Evolutionary conservation across 139 green algal species (phyloP).

Genomic region (Coccomyxa sp.): DNA sequence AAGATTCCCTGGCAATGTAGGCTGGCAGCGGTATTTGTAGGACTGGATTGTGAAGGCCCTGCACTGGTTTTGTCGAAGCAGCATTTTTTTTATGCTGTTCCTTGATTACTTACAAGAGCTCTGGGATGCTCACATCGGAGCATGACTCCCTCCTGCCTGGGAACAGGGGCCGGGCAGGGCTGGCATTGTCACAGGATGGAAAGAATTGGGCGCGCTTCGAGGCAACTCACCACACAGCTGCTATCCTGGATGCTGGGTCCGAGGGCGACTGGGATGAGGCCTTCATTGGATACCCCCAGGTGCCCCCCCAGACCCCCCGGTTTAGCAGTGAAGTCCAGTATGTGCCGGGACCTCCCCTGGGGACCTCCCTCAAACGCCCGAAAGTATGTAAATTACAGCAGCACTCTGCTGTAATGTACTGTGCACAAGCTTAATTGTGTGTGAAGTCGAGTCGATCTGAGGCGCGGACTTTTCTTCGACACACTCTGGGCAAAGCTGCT

Average conservation of each 20-base stretch:
- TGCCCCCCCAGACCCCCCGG: neutral
- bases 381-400: neutral
- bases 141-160: neutral
- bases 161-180: slow-evolving; percentile 62
- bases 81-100: no score
- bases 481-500: no score
- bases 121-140: no score
- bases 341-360: no score
- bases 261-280: slow-evolving; percentile 79
- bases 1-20: no score
- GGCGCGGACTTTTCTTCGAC: no score
- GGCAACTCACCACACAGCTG: slow-evolving; percentile 85
- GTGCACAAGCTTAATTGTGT: neutral
- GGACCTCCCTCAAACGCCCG: neutral
- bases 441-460: no score
- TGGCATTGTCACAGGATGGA: slow-evolving; percentile 89
- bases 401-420: neutral
- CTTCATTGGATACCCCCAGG: slow-evolving; percentile 73
- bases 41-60: no score
- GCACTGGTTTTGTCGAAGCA: no score
- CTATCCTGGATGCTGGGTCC: slow-evolving; percentile 78
- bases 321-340: neutral
- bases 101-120: no score
- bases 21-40: no score
- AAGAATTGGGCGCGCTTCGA: slow-evolving; percentile 95